Evolutionary conservation across 140 eudicot genomes (phyloP).

Genomic region (Ambrosia hybrid): DNA sequence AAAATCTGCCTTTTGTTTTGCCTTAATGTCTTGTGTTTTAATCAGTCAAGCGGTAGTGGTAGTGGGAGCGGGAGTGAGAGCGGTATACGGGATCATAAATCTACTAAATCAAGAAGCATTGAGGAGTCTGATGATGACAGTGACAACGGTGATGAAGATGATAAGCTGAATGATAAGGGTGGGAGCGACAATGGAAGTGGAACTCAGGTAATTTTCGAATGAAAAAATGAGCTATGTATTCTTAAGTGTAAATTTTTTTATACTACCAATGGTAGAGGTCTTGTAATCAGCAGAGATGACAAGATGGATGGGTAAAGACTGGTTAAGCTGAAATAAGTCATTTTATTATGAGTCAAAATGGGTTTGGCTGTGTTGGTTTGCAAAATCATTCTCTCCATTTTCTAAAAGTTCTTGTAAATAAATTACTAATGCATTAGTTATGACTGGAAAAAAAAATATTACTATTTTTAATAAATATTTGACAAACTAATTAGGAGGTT

Average conservation of each 20-base stretch:
- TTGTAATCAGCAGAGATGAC: neutral
- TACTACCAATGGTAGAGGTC: slow-evolving; percentile 2
- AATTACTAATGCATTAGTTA: neutral
- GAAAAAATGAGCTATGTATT: neutral
- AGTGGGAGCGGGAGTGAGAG: slow-evolving; percentile 79
- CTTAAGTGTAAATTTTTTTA: slow-evolving; percentile 4
- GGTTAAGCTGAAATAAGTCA: too few relatives aligned
- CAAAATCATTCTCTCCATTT: slow-evolving; percentile 2
- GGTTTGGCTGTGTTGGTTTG: slow-evolving; percentile 1
- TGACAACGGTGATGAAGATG: slow-evolving; percentile 47
- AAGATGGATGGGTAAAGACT: too few relatives aligned
- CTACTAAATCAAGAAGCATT: slow-evolving; percentile 41
- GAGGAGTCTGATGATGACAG: slow-evolving; percentile 44
- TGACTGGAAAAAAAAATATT: neutral
- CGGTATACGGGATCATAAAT: slow-evolving; percentile 49
- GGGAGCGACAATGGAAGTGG: slow-evolving; percentile 77
- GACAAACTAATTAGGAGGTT: neutral
- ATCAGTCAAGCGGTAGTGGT: slow-evolving; percentile 73
- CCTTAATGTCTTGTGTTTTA: slow-evolving; percentile 38
- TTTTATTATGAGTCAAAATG: neutral
- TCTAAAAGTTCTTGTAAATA: slow-evolving; percentile 1
- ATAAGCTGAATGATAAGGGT: slow-evolving; percentile 37
- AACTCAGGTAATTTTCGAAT: slow-evolving; percentile 48
- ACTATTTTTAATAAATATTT: neutral
- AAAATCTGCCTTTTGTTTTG: slow-evolving; percentile 17